These are phyloP conservation scores for Epichloe festucae DNA, from an alignment of 2,329 filamentous ascomycete species.

Conservation along the genomic window DNA sequence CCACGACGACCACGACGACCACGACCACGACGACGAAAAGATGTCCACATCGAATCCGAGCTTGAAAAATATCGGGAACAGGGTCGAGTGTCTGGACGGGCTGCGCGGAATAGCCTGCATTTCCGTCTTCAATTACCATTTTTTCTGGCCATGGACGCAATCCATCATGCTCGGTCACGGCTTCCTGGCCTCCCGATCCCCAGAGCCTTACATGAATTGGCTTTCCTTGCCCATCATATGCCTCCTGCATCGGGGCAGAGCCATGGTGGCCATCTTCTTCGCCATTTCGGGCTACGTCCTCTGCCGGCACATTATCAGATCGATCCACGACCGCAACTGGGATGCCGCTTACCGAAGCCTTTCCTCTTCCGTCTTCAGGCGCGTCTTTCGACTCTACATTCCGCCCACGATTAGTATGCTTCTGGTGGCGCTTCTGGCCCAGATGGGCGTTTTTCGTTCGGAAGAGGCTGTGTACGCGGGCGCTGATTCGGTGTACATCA, in stretches of 20 bases:
- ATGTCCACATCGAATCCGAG: neutral
- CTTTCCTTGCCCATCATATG: constrained; percentile 26
- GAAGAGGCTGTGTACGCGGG: constrained; percentile 24
- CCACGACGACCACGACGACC: no score
- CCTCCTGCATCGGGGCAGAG: constrained; percentile 25
- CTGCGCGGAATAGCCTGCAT: constrained; percentile 29
- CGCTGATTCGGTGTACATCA: constrained; percentile 26
- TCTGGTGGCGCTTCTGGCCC: constrained; percentile 24
- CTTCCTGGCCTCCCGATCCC: constrained; percentile 21
- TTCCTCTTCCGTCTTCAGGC: constrained; percentile 24
- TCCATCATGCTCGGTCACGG: constrained; percentile 28
- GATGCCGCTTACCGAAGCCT: constrained; percentile 24
- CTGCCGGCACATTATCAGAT: constrained; percentile 23
- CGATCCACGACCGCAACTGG: constrained; percentile 22
- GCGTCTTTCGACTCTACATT: constrained; percentile 26
- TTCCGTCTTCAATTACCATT: constrained; percentile 30
- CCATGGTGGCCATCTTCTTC: constrained; percentile 31
- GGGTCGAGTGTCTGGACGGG: constrained; percentile 27
- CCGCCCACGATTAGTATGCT: constrained; percentile 29
- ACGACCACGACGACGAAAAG: neutral
- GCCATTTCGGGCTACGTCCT: constrained; percentile 31
- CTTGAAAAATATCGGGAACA: constrained; percentile 14
- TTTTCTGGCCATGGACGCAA: constrained; percentile 27
- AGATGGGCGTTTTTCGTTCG: constrained; percentile 23
- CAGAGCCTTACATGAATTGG: constrained; percentile 21